phyloP scores from a whole-genome alignment of 2,329 filamentous ascomycete species.

The Paraphaeosphaeria sporulosa region DNA sequence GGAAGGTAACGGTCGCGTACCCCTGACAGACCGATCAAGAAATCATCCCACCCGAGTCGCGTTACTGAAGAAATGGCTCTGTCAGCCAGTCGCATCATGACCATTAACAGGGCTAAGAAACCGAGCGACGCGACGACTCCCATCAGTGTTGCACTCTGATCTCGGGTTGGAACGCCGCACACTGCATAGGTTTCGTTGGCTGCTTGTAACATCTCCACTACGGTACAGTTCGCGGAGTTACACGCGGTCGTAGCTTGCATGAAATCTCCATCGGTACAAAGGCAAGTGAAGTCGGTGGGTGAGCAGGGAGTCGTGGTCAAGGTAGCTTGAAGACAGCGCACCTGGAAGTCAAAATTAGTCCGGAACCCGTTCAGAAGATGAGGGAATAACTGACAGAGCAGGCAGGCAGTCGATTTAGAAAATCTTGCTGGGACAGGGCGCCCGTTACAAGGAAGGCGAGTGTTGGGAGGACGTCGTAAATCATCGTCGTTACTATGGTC shows the following conservation, averaged over 20 bases:
- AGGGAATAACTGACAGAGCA: slow-evolving; percentile 19
- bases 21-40: slow-evolving; percentile 38
- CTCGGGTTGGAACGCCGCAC: slow-evolving; percentile 35
- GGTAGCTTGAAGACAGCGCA: slow-evolving; percentile 25
- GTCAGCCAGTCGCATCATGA: slow-evolving; percentile 34
- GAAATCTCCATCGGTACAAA: slow-evolving; percentile 36
- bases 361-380: neutral
- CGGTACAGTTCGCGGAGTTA: slow-evolving; percentile 38
- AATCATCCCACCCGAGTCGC: slow-evolving; percentile 40
- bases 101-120: slow-evolving; percentile 36
- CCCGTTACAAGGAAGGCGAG: slow-evolving; percentile 9
- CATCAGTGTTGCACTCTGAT: slow-evolving; percentile 28
- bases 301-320: slow-evolving; percentile 29
- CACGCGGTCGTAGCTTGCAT: slow-evolving; percentile 31
- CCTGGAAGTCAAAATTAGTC: slow-evolving; percentile 17
- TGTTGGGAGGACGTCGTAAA: slow-evolving; percentile 8
- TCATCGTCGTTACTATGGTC: slow-evolving; percentile 19
- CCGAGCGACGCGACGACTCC: slow-evolving; percentile 33
- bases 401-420: slow-evolving; percentile 20
- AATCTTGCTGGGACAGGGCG: slow-evolving; percentile 26
- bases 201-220: slow-evolving; percentile 33
- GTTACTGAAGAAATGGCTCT: slow-evolving; percentile 30
- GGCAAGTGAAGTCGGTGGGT: slow-evolving; percentile 33
- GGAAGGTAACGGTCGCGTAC: slow-evolving; percentile 22
- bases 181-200: slow-evolving; percentile 36